Evolutionary conservation across 495 filamentous ascomycete genomes (phyloP), one percentile per base, ranked within the genome.

Genomic region (Tetracladium marchalianum): DNA sequence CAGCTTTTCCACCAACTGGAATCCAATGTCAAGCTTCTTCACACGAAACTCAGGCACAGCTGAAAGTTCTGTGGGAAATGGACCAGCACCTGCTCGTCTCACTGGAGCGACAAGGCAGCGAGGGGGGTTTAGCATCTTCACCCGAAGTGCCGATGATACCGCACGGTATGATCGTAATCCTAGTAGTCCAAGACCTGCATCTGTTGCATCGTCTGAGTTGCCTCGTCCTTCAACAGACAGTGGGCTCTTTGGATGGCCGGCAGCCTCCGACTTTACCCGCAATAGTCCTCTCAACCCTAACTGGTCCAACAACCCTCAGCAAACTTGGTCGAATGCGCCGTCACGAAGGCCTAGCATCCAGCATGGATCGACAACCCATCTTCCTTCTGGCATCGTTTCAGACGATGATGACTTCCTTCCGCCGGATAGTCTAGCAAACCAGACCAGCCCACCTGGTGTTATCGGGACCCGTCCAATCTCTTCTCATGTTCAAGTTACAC

Each of bases 161-260:
- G 62, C 68, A 8, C 65, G 75, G 18, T 63, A 74, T 12, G 71
- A 77, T 17, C 69, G 81, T 13, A 77, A 81, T 39, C 74, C 81
- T 11, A 69, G 82, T 41, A 87, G 84, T 32, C 83, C 85, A 2
- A 70, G 87, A 19, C 86, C 87, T 18, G 75, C 81, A 1, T 90
- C 87, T 11, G 85, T 84, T 22, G 81, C 85, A 7, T 90, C 86
- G 0, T 80, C 81, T 41, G 87, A 92, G 42, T 70, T 90, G 38
- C 83, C 85, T 1, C 75, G 85, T 46, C 87, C 87, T 0, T 90
- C 87, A 2, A 87, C 81, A 8, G 87, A 92, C 38, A 85, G 81
- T 22, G 76, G 73, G 35, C 75, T 78, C 27, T 81, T 83, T 51
- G 78, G 78, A 1, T 81, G 81, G 79, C 73, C 74, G 2, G 68